Conservation (phyloP, 495 filamentous ascomycete species). For the Penicillium cataractarum region DNA sequence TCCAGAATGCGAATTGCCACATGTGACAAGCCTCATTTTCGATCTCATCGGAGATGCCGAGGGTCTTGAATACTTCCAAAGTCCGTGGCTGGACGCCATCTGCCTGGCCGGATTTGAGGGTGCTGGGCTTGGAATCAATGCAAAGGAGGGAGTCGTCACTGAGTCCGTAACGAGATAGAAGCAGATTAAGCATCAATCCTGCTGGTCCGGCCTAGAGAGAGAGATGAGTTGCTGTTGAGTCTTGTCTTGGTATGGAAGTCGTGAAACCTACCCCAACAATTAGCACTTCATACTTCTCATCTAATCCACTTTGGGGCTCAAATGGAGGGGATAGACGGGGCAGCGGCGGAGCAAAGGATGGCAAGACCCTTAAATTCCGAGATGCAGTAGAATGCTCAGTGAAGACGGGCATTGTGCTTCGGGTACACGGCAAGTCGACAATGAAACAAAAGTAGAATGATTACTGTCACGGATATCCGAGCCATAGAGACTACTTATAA, state of each 20-base stretch:
- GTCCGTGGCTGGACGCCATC: slow-evolving; percentile 60
- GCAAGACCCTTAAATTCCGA: neutral
- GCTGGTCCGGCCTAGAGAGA: slow-evolving; percentile 32
- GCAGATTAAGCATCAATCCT: slow-evolving; percentile 35
- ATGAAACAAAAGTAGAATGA: neutral
- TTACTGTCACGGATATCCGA: neutral
- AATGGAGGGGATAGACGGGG: neutral
- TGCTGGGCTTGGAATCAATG: slow-evolving; percentile 32
- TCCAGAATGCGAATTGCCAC: slow-evolving; percentile 40
- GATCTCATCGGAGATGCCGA: slow-evolving; percentile 59
- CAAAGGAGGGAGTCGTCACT: slow-evolving; percentile 31
- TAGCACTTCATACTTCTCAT: neutral
- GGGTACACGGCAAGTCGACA: neutral
- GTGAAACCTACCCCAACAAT: neutral
- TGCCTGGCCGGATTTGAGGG: slow-evolving; percentile 51
- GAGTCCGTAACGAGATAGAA: slow-evolving; percentile 41
- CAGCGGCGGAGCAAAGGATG: neutral
- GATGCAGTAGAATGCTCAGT: neutral
- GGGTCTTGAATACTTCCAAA: slow-evolving; percentile 71
- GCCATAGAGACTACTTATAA: neutral
- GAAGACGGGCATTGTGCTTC: neutral
- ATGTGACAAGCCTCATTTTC: slow-evolving; percentile 59
- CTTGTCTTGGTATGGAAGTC: neutral
- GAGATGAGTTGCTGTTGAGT: neutral
- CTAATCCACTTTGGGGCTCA: neutral